phyloP scores from a whole-genome alignment of 371 early-diverging fungal genomes.

The Umbelopsis sp. region DNA sequence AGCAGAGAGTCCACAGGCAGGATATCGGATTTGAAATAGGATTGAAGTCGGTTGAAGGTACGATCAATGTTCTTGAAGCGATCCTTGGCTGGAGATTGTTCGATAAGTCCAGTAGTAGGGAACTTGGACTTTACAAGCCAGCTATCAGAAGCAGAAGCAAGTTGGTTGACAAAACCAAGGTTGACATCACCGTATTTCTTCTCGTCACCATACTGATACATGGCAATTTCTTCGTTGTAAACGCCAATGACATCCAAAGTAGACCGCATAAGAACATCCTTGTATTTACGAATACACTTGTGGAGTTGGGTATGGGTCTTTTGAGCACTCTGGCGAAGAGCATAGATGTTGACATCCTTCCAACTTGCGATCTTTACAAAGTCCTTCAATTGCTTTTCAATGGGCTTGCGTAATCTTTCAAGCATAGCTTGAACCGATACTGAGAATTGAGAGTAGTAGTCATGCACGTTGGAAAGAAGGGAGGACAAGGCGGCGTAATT shows the following conservation, averaged over 20 bases:
- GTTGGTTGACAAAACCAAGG: conserved; percentile 38
- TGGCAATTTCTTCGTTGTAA: conserved; percentile 59
- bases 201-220: conserved; percentile 57
- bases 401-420: conserved; percentile 67
- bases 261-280: conserved; percentile 73
- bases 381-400: conserved; percentile 88
- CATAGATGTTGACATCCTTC: conserved; percentile 97
- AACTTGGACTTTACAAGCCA: conserved; percentile 35
- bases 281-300: conserved; percentile 89
- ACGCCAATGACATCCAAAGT: conserved; percentile 75
- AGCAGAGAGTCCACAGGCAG: conserved; percentile 28
- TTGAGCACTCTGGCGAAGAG: conserved; percentile 87
- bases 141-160: conserved; percentile 27
- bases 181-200: conserved; percentile 45
- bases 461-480: conserved; percentile 60
- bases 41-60: conserved; percentile 38
- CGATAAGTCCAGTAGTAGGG: conserved; percentile 24
- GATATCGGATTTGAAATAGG: conserved; percentile 41
- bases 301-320: conserved; percentile 89
- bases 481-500: conserved; percentile 37
- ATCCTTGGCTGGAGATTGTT: conserved; percentile 32
- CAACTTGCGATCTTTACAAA: conserved; percentile 95
- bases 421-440: conserved; percentile 59
- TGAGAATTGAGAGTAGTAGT: conserved; percentile 83
- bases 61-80: conserved; percentile 41